Evolutionary conservation across 2,329 filamentous ascomycete genomes (phyloP).

Genomic region (Lachnellula occidentalis): DNA sequence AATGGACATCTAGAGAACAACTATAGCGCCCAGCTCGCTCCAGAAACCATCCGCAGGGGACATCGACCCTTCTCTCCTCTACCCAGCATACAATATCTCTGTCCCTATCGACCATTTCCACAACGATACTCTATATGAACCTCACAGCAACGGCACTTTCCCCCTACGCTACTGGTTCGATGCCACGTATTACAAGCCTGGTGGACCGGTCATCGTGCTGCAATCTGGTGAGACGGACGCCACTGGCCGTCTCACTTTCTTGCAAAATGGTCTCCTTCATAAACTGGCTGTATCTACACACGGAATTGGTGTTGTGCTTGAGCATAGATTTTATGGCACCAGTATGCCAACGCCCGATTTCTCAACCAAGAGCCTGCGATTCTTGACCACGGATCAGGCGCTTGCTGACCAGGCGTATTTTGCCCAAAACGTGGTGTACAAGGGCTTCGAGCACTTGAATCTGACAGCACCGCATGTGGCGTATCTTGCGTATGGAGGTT

Average conservation of each 20-base stretch:
- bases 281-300: constrained; percentile 65
- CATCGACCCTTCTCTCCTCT: constrained; percentile 21
- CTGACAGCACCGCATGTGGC: constrained; percentile 60
- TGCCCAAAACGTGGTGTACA: constrained; percentile 64
- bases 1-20: constrained; percentile 17
- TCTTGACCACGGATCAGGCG: constrained; percentile 78
- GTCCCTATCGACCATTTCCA: constrained; percentile 71
- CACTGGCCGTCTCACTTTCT: constrained; percentile 56
- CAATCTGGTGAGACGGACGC: constrained; percentile 66
- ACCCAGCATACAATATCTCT: constrained; percentile 33
- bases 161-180: constrained; percentile 80
- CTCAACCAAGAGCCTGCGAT: constrained; percentile 65
- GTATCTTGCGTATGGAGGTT: constrained; percentile 78
- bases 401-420: constrained; percentile 80
- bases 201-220: constrained; percentile 77
- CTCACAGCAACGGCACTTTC: constrained; percentile 65
- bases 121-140: constrained; percentile 71
- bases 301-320: constrained; percentile 74
- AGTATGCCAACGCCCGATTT: constrained; percentile 66
- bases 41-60: constrained; percentile 2
- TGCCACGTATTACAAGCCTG: constrained; percentile 64
- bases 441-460: constrained; percentile 61
- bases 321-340: constrained; percentile 81
- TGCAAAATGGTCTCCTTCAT: constrained; percentile 73
- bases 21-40: constrained; percentile 9